Conservation (phyloP, 768 basidiomycete species). For the Xerocomellus amylosporus region DNA sequence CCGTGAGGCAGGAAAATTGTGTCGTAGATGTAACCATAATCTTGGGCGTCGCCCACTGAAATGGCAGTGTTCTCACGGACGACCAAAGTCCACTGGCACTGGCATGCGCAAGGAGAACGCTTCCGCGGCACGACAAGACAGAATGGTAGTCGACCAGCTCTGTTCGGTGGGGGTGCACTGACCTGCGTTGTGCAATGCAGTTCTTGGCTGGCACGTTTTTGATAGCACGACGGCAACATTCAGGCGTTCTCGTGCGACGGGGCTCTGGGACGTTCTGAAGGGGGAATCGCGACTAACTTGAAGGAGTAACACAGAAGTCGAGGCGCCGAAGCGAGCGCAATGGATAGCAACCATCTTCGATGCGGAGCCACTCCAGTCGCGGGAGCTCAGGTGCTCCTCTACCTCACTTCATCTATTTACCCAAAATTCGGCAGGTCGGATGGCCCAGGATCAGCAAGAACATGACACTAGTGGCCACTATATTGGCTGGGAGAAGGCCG, state of each 20-base stretch:
- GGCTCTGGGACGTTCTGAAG: constrained; percentile 3
- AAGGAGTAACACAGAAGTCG: constrained; percentile 8
- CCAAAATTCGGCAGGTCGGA: background rate
- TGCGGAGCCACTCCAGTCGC: constrained; percentile 13
- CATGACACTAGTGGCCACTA: background rate
- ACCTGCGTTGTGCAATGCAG: background rate
- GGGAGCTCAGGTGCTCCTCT: background rate
- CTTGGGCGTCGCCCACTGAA: background rate
- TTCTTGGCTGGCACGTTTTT: constrained; percentile 21
- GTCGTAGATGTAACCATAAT: constrained; percentile 2
- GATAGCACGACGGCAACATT: constrained; percentile 8
- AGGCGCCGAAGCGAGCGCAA: constrained; percentile 15
- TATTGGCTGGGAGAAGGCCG: background rate
- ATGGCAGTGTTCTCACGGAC: constrained; percentile 14
- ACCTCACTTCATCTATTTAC: background rate
- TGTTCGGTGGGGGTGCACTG: background rate
- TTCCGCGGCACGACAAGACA: constrained; percentile 3
- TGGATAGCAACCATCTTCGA: constrained; percentile 19
- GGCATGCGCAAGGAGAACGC: background rate
- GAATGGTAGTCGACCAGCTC: constrained; percentile 12
- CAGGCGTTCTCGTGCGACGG: constrained; percentile 6
- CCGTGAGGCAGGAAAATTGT: constrained; percentile 4
- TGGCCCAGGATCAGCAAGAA: constrained; percentile 5
- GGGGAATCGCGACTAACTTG: constrained; percentile 2
- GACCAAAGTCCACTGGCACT: background rate